These are phyloP conservation scores for Penicillium cataractarum DNA, from an alignment of 495 filamentous ascomycete genomes.

Conservation along the genomic window DNA sequence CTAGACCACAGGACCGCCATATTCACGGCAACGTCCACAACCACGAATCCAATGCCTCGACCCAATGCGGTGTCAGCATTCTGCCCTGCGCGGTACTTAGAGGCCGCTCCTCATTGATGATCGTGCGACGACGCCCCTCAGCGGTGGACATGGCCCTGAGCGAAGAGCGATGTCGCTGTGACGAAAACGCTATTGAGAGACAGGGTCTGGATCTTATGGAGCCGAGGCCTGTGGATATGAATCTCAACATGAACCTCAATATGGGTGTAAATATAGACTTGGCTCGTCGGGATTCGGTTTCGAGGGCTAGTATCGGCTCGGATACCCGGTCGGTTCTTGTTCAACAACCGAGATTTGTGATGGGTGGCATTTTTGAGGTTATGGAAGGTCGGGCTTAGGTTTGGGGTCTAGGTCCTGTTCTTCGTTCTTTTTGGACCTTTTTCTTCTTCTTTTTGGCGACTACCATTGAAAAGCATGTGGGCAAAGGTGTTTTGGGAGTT, in stretches of 20 bases:
- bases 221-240: slow-evolving; percentile 46
- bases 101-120: slow-evolving; percentile 38
- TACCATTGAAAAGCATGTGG: background rate
- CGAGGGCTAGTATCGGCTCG: background rate
- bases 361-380: slow-evolving; percentile 54
- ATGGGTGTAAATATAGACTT: slow-evolving; percentile 31
- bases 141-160: slow-evolving; percentile 46
- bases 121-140: slow-evolving; percentile 47
- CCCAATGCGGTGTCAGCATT: slow-evolving; percentile 29
- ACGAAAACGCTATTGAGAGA: slow-evolving; percentile 42
- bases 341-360: slow-evolving; percentile 44
- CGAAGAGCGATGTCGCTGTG: slow-evolving; percentile 46
- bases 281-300: slow-evolving; percentile 2
- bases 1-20: slow-evolving; percentile 13
- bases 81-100: slow-evolving; percentile 37
- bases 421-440: slow-evolving; percentile 11
- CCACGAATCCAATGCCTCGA: slow-evolving; percentile 22
- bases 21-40: slow-evolving; percentile 31
- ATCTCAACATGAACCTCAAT: slow-evolving; percentile 33
- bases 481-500: background rate
- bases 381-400: slow-evolving; percentile 46
- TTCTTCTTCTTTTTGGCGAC: slow-evolving; percentile 4
- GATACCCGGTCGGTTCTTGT: slow-evolving; percentile 1
- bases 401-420: background rate
- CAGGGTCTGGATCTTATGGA: slow-evolving; percentile 51